These are phyloP conservation scores for Pseudogymnoascus sp. DNA, from an alignment of 2,329 filamentous ascomycete genomes.

Conservation along the genomic window DNA sequence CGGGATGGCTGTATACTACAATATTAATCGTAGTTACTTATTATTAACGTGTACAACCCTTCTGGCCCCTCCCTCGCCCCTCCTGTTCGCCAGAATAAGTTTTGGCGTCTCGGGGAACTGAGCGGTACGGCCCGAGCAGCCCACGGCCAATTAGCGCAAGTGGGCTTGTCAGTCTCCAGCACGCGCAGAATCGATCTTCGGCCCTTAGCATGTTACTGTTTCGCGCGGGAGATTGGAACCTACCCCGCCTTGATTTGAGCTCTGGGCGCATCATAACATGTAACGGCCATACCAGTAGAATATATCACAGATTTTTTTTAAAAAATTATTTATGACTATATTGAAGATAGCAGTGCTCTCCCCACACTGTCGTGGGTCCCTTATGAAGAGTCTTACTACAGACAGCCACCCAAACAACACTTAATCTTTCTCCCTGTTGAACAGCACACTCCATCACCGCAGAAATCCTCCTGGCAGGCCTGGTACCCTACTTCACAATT, in stretches of 20 bases:
- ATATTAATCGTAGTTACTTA: no score
- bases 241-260: background rate
- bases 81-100: background rate
- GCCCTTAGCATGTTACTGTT: background rate
- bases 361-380: background rate
- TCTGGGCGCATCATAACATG: background rate
- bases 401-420: background rate
- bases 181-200: background rate
- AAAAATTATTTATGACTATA: background rate
- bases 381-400: background rate
- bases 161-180: background rate
- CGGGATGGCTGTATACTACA: no score
- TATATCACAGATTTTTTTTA: background rate
- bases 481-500: background rate
- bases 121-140: background rate
- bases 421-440: background rate
- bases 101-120: background rate
- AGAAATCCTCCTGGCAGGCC: background rate
- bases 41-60: no score
- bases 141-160: background rate
- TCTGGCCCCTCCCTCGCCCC: background rate
- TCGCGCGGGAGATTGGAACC: background rate
- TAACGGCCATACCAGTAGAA: background rate
- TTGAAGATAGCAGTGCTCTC: conserved; percentile 57
- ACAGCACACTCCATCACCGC: background rate